Evolutionary conservation across 176 grass and related monocot genomes (phyloP).

Genomic region (Lolium multiflorum): DNA sequence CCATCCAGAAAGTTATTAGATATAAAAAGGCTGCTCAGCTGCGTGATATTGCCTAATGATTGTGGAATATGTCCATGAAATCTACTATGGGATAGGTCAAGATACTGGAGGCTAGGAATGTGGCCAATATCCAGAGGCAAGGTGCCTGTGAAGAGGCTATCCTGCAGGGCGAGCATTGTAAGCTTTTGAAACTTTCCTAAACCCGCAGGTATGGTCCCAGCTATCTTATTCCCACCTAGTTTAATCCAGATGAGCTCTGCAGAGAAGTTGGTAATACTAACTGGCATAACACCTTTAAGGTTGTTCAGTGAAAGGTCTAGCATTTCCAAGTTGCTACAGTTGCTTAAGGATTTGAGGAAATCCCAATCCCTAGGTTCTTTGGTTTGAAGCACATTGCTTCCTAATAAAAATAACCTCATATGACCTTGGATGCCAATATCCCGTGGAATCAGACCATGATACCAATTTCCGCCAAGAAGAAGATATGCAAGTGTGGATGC

Average conservation of each 20-base stretch:
- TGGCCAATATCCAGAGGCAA: slow-evolving; percentile 21
- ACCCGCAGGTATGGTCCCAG: slow-evolving; percentile 9
- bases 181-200: slow-evolving; percentile 16
- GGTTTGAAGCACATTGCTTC: neutral
- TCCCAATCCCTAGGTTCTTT: slow-evolving; percentile 24
- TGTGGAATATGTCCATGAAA: slow-evolving; percentile 24
- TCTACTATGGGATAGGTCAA: slow-evolving; percentile 16
- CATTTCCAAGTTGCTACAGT: neutral
- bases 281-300: slow-evolving; percentile 28
- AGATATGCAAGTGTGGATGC: no score
- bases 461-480: no score
- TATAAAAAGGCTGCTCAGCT: neutral
- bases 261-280: slow-evolving; percentile 16
- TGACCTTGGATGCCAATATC: slow-evolving; percentile 37
- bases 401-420: neutral
- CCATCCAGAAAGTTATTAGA: slow-evolving; percentile 17
- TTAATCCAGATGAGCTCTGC: neutral
- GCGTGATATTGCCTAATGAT: slow-evolving; percentile 31
- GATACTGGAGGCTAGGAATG: neutral
- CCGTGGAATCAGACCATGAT: neutral
- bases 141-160: slow-evolving; percentile 35
- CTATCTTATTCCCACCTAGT: neutral
- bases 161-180: neutral
- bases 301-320: slow-evolving; percentile 15
- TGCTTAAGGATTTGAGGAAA: slow-evolving; percentile 36